Conservation (phyloP, 495 filamentous ascomycete genomes). For the Thozetella sp. region DNA sequence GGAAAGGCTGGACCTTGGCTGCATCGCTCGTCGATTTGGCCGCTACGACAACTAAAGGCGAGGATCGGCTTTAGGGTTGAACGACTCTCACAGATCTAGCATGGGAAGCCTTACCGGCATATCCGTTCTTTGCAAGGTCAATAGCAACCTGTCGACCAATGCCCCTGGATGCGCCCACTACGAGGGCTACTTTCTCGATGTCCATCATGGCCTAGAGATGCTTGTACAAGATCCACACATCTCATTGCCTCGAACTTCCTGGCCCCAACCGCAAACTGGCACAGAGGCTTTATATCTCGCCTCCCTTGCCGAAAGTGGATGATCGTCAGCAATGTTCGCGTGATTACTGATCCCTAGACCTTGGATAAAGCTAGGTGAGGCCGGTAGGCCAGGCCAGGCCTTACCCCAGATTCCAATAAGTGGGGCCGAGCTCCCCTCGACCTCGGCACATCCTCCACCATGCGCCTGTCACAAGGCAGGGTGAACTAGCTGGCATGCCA, state of each 20-base stretch:
- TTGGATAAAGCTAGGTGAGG: too few species aligned
- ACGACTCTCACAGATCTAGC: conserved; percentile 4
- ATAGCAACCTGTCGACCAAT: conserved; percentile 82
- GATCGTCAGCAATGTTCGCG: too few species aligned
- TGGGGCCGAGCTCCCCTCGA: not conserved
- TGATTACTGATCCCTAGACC: too few species aligned
- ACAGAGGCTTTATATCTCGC: too few species aligned
- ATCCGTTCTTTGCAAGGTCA: conserved; percentile 70
- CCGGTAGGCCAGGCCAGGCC: too few species aligned
- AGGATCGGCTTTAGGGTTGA: not conserved
- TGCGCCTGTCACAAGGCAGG: not conserved
- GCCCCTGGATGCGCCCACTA: conserved; percentile 75
- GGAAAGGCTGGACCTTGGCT: conserved; percentile 58
- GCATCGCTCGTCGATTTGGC: conserved; percentile 79
- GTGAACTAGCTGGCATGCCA: too few species aligned
- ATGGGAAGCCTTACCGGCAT: conserved; percentile 53
- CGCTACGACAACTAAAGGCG: conserved; percentile 67
- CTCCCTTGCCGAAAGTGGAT: too few species aligned
- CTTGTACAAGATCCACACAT: not conserved
- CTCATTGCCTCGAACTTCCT: not conserved
- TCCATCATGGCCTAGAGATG: conserved; percentile 2
- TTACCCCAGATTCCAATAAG: not conserved
- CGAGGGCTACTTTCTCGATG: conserved; percentile 56
- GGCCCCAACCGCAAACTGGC: too few species aligned
- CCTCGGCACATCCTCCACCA: not conserved